Evolutionary conservation across 1,284 basidiomycete genomes (phyloP), one percentile per base, ranked within the genome.

Genomic region (Trametes versicolor): DNA sequence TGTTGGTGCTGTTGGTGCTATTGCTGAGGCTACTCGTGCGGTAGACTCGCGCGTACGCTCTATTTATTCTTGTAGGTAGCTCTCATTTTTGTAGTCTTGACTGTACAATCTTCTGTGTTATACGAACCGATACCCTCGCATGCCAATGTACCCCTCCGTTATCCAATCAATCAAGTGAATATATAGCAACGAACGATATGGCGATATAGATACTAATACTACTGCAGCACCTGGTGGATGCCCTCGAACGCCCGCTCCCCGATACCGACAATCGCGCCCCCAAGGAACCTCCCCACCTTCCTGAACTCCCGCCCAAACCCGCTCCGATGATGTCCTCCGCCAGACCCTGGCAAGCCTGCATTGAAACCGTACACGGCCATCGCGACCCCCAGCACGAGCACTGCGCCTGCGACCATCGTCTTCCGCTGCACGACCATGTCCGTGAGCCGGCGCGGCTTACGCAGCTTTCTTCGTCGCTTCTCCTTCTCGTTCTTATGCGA

Each of bases 371-470:
- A 88, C 47, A 90, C 78, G 1, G 88, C 89, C 71, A 92, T 80
- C 17, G 89, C 90, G 37, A 91, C 83, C 7, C 88, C 88, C 4
- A 92, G 78, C 9, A 90, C 85, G 32, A 92, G 74, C 34, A 91
- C 84, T 25, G 88, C 87, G 27, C 88, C 85, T 34, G 86, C 85
- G 43, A 91, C 78, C 72, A 90, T 80, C 51, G 85, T 81, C 65
- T 80, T 79, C 36, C 79, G 76, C 67, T 82, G 81, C 60, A 77
- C 70, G 62, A 77, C 67, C 49, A 79, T 67, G 65, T 70, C 68
- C 54, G 69, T 69, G 21, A 77, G 70, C 52, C 72, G 66, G 32
- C 61, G 65, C 19, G 70, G 73, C 64, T 79, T 73, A n/a, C 73
- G 70, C 45, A 74, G 62, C 62, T 65, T 75, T 51, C 73, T 67